Conservation (phyloP, 2,329 filamentous ascomycete genomes). For the Sporothrix brunneoviolacea region DNA sequence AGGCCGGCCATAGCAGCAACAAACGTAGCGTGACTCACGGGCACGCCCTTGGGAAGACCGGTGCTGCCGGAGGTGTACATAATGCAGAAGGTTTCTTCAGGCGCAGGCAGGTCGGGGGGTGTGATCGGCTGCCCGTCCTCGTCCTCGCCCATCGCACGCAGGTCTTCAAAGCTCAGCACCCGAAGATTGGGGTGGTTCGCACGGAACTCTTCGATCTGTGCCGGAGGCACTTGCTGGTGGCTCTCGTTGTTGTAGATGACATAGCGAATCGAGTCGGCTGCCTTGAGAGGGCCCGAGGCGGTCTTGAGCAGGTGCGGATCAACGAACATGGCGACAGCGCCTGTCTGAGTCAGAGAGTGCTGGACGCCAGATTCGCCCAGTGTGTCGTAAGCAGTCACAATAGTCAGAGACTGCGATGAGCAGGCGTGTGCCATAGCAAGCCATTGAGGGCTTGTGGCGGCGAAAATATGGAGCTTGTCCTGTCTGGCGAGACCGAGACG, state of each 20-base stretch:
- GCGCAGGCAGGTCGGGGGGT: slow-evolving; percentile 62
- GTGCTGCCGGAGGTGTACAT: slow-evolving; percentile 88
- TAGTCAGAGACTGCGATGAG: slow-evolving; percentile 79
- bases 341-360: slow-evolving; percentile 78
- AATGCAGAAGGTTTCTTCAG: slow-evolving; percentile 75
- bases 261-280: slow-evolving; percentile 48
- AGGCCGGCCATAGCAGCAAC: slow-evolving; percentile 80
- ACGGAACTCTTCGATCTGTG: slow-evolving; percentile 50
- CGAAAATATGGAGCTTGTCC: slow-evolving; percentile 74
- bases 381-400: slow-evolving; percentile 93
- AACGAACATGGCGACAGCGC: slow-evolving; percentile 75
- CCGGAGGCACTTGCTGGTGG: slow-evolving; percentile 43
- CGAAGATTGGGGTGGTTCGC: slow-evolving; percentile 47
- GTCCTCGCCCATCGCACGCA: slow-evolving; percentile 52
- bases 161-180: slow-evolving; percentile 48
- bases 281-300: slow-evolving; percentile 48
- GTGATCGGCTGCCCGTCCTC: slow-evolving; percentile 58
- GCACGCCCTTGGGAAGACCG: slow-evolving; percentile 81
- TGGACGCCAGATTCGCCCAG: slow-evolving; percentile 77
- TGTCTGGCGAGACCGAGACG: slow-evolving; percentile 62
- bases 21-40: slow-evolving; percentile 73
- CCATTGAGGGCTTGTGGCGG: slow-evolving; percentile 80
- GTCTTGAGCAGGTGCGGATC: slow-evolving; percentile 71
- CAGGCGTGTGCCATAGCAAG: slow-evolving; percentile 69
- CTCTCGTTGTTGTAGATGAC: slow-evolving; percentile 57